These are phyloP conservation scores for Suhomyces sp. DNA, from an alignment of 805 yeast species.

Conservation along the genomic window DNA sequence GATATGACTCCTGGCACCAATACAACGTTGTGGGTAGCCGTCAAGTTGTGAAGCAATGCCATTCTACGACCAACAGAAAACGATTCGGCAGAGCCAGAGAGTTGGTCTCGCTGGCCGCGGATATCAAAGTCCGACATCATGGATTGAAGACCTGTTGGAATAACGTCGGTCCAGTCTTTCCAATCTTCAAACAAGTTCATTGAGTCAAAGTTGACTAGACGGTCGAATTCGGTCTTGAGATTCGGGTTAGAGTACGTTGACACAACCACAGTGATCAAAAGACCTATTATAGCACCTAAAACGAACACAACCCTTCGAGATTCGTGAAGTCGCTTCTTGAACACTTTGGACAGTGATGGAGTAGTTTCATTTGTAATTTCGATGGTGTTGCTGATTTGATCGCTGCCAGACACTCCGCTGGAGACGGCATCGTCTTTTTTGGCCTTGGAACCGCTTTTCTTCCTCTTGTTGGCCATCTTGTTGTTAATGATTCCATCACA, in stretches of 20 bases:
- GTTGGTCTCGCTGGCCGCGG: slow-evolving; percentile 21
- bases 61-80: slow-evolving; percentile 82
- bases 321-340: slow-evolving; percentile 33
- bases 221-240: slow-evolving; percentile 46
- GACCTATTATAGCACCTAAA: slow-evolving; percentile 72
- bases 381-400: not conserved
- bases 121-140: slow-evolving; percentile 56
- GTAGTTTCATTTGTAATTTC: not conserved
- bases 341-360: slow-evolving; percentile 1
- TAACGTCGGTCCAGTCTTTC: slow-evolving; percentile 42
- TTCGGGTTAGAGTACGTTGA: slow-evolving; percentile 40
- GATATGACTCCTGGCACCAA: slow-evolving; percentile 96
- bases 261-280: slow-evolving; percentile 59
- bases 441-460: not conserved
- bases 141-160: slow-evolving; percentile 65
- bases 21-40: slow-evolving; percentile 72
- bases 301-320: slow-evolving; percentile 61
- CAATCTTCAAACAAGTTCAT: slow-evolving; percentile 42
- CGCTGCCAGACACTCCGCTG: not conserved
- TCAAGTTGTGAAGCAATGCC: slow-evolving; percentile 47
- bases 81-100: slow-evolving; percentile 66
- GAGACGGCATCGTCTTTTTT: not conserved
- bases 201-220: slow-evolving; percentile 52
- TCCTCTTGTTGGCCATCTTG: not conserved
- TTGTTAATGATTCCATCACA: not conserved